Base-by-base conservation (phyloP, 768 basidiomycete species). In the Porphyrellus cyaneotinctus region DNA sequence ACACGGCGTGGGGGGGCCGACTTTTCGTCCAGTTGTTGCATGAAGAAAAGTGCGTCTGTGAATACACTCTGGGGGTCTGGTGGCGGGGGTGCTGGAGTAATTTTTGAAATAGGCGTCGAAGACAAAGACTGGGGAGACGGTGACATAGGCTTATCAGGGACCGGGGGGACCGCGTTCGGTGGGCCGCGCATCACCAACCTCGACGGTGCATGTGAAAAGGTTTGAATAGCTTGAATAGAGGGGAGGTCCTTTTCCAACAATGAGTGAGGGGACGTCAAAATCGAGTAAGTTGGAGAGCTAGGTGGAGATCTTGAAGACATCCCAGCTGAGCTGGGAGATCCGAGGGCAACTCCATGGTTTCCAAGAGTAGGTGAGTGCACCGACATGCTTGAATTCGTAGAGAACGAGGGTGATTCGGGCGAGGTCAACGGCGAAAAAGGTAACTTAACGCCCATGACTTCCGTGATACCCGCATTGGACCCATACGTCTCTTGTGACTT, bases 31-130 rank as follows among this genome's bases (percentile, higher is more conserved):
- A 78, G 66, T 56, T 87, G 78, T 53, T 81, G 81, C 80, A 88
- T 84, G 64, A 82, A 87, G 69, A 79, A 87, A 38, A 88, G 65
- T 13, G 85, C 82, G 62, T 86, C 84, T 49, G 74, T 70, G 43
- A 74, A 71, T 24, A 85, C 60, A 39, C 71, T 70, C 43, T 74
- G 64, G n/a, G 70, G 55, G 20, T 66, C 68, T 31, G 54, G 41
- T 20, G 37, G 51, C 2, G 52, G 30, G 13, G 60, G 44, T 28
- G 52, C 50, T 20, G 59, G 56, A 6, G 58, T 45, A 24, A 63
- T 43, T 66, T 67, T 72, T 67, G 62, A 58, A 23, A 54, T 30
- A 13, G 66, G 51, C 61, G 67, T 70, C 62, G 57, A 53, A 54
- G 56, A 52, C 33, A 56, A 46, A 26, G 63, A 48, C 18, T 54